Conservation (phyloP, 306 rosid genomes). For the Medicago lupulina region DNA sequence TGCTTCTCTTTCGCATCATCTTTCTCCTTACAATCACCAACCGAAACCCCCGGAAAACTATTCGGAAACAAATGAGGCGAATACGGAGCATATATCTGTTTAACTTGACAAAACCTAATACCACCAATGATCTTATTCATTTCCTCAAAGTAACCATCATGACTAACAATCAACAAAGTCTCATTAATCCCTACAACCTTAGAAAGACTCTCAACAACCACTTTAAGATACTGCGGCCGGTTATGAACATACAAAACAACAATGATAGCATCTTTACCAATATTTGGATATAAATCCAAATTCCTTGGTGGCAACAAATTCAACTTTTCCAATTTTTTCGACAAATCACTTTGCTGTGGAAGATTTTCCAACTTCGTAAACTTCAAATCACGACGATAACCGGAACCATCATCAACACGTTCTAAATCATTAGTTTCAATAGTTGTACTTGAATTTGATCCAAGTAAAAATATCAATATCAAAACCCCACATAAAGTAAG, state of each 20-base stretch:
- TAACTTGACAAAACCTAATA: slow-evolving; percentile 84
- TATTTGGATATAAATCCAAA: slow-evolving; percentile 76
- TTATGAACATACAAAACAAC: slow-evolving; percentile 93
- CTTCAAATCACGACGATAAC: slow-evolving; percentile 40
- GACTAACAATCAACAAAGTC: slow-evolving; percentile 88
- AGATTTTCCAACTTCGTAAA: slow-evolving; percentile 45
- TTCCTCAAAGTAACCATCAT: slow-evolving; percentile 86
- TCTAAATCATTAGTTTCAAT: slow-evolving; percentile 24
- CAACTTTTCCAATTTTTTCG: slow-evolving; percentile 63
- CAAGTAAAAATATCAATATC: slow-evolving; percentile 58
- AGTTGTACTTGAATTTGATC: slow-evolving; percentile 57
- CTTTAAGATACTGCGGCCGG: slow-evolving; percentile 80
- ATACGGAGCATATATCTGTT: slow-evolving; percentile 89
- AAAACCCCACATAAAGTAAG: slow-evolving; percentile 68
- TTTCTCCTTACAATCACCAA: slow-evolving; percentile 70
- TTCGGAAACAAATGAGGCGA: slow-evolving; percentile 80
- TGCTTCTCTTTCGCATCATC: slow-evolving; percentile 49
- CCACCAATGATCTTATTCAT: slow-evolving; percentile 75
- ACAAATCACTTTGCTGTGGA: slow-evolving; percentile 73
- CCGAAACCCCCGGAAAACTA: slow-evolving; percentile 83
- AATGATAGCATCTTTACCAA: slow-evolving; percentile 65
- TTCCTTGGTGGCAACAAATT: slow-evolving; percentile 79
- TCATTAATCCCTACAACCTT: slow-evolving; percentile 81
- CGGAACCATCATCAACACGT: slow-evolving; percentile 49
- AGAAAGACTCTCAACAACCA: slow-evolving; percentile 80